Evolutionary conservation across 2,329 filamentous ascomycete genomes (phyloP).

Genomic region (Emydomyces testavorans): DNA sequence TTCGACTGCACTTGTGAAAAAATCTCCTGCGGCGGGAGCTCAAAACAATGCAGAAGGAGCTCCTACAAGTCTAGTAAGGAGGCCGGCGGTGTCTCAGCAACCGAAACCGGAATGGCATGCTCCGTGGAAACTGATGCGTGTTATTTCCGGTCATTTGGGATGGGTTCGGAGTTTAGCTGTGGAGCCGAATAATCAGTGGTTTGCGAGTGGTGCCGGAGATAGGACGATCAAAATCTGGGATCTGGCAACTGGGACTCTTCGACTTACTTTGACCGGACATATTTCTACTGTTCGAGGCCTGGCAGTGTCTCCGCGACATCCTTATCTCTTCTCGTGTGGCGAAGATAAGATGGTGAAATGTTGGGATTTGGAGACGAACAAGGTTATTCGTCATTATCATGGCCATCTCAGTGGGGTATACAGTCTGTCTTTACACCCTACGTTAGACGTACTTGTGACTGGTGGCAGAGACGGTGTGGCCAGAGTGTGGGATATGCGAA

Average conservation of each 20-base stretch:
- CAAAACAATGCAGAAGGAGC: conserved; percentile 35
- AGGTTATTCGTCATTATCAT: conserved; percentile 95
- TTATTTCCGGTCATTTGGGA: conserved; percentile 90
- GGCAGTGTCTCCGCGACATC: conserved; percentile 83
- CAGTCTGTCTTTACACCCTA: conserved; percentile 83
- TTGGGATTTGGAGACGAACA: conserved; percentile 99
- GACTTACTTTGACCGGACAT: conserved; percentile 81
- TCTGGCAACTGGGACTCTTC: conserved; percentile 71
- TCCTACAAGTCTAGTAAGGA: conserved; percentile 50
- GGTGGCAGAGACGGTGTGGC: conserved; percentile 90
- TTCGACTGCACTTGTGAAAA: conserved; percentile 46
- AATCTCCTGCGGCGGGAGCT: conserved; percentile 23
- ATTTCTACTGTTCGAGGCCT: conserved; percentile 88
- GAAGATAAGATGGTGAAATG: conserved; percentile 99
- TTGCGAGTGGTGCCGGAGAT: conserved; percentile 88
- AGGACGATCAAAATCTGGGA: conserved; percentile 99
- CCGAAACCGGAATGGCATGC: conserved; percentile 88
- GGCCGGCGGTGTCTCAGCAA: conserved; percentile 51
- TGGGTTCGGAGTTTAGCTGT: conserved; percentile 87
- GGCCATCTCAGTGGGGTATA: conserved; percentile 95
- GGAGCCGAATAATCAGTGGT: conserved; percentile 95
- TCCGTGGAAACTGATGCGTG: conserved; percentile 96
- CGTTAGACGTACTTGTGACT: conserved; percentile 85
- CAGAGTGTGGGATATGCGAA: conserved; percentile 97
- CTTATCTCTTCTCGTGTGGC: conserved; percentile 93